A percentile compares a stretch with the other conserved stretches of the same genome.
phyloP scores from a whole-genome alignment of 331 rosid genomes.

The Quercus lobata region DNA sequence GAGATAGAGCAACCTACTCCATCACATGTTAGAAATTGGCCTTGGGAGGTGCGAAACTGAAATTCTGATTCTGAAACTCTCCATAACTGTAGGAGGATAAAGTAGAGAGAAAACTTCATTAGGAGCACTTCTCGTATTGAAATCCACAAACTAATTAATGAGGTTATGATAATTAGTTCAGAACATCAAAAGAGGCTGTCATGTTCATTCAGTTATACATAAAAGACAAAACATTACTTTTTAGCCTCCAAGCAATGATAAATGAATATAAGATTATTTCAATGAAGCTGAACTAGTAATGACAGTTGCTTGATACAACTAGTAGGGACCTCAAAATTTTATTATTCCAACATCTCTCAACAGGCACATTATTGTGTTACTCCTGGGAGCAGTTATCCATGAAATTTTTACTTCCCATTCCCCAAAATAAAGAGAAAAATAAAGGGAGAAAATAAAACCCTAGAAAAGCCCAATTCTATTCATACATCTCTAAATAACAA shows the following conservation, averaged over 20 bases:
- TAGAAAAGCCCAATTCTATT: not conserved
- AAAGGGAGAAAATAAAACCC: not conserved
- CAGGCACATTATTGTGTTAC: not conserved
- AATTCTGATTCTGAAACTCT: conserved; percentile 70
- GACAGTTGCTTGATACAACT: not conserved
- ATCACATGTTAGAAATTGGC: conserved; percentile 74
- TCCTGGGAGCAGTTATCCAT: not conserved
- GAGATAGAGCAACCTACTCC: conserved; percentile 53
- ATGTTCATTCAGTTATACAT: conserved; percentile 5
- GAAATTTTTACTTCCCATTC: not conserved
- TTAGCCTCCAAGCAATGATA: conserved; percentile 13
- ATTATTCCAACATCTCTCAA: not conserved
- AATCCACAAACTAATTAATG: not conserved
- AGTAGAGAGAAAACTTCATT: not conserved
- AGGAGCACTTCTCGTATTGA: not conserved
- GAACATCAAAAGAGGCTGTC: not conserved
- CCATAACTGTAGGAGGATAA: conserved; percentile 56
- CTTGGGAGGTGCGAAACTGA: conserved; percentile 58
- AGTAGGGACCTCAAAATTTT: not conserved
- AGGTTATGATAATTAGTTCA: not conserved
- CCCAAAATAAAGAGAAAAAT: not conserved
- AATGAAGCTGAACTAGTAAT: conserved; percentile 8
- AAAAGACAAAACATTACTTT: not conserved
- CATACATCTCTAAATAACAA: not conserved
- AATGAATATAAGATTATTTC: not conserved